These are phyloP conservation scores for Salix dunnii DNA, from an alignment of 345 rosid species.

Conservation along the genomic window DNA sequence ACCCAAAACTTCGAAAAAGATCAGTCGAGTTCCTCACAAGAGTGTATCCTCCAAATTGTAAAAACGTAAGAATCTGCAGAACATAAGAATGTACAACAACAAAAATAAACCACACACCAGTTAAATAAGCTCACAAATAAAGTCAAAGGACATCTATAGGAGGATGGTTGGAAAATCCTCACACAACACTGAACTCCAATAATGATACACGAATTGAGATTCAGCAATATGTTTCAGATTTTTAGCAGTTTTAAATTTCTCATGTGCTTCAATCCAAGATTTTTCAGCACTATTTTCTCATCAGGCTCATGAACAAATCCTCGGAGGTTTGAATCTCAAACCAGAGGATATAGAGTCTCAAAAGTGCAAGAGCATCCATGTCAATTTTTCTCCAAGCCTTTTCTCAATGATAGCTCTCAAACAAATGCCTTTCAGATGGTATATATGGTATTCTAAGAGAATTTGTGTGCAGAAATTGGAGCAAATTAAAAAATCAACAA, in stretches of 20 bases:
- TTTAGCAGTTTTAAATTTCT: not conserved
- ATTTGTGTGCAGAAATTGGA: not conserved
- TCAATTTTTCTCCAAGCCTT: not conserved
- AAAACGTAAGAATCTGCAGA: constrained; percentile 74
- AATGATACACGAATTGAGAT: not conserved
- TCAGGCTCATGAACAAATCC: not conserved
- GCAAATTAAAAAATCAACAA: not conserved
- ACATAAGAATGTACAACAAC: not conserved
- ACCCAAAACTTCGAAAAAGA: constrained; percentile 94
- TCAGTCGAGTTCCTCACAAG: constrained; percentile 95
- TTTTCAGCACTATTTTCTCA: not conserved
- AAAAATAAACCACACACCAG: not conserved
- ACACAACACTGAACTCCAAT: not conserved
- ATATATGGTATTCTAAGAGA: not conserved
- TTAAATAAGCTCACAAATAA: not conserved
- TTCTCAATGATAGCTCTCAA: not conserved
- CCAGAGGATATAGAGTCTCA: not conserved
- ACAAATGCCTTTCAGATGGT: not conserved
- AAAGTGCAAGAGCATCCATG: not conserved
- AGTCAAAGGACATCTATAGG: not conserved
- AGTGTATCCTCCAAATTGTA: constrained; percentile 96
- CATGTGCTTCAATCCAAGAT: not conserved
- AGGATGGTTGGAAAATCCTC: not conserved
- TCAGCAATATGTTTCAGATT: not conserved
- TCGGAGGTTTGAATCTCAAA: not conserved